A percentile compares a stretch with the other conserved stretches of the same genome.
phyloP scores from a whole-genome alignment of 192 early-diverging fungal genomes.

The Pilaira anomala region DNA sequence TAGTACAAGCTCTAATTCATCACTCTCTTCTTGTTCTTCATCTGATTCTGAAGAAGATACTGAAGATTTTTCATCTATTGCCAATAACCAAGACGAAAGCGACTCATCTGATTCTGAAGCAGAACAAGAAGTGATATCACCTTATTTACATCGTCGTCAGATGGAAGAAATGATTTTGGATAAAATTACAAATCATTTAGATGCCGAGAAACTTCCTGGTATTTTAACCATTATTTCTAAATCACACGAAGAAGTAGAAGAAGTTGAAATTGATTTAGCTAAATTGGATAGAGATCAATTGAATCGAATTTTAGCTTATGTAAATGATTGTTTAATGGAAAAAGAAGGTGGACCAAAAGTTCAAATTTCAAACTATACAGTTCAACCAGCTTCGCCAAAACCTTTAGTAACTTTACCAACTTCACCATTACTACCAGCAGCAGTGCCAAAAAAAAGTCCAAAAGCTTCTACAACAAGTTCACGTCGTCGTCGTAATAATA shows the following conservation, averaged over 20 bases:
- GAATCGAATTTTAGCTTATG: conserved; percentile 22
- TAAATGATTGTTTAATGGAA: conserved; percentile 20
- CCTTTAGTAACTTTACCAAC: not conserved
- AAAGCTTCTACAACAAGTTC: not conserved
- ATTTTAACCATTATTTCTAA: conserved; percentile 27
- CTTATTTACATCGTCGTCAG: too few relatives aligned
- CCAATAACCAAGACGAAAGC: too few relatives aligned
- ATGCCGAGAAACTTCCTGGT: conserved; percentile 23
- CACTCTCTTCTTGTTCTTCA: too few relatives aligned
- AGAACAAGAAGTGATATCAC: too few relatives aligned
- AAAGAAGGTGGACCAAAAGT: conserved; percentile 19
- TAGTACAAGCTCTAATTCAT: too few relatives aligned
- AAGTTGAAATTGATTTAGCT: conserved; percentile 28
- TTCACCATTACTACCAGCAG: not conserved
- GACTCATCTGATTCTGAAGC: too few relatives aligned
- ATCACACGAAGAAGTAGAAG: not conserved
- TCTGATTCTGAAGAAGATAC: too few relatives aligned
- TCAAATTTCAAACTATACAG: conserved; percentile 3
- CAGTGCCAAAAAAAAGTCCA: not conserved
- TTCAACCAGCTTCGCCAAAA: too few relatives aligned
- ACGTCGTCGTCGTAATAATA: not conserved
- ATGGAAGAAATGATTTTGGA: not conserved
- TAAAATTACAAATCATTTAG: conserved; percentile 22
- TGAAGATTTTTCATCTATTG: too few relatives aligned
- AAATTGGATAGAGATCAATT: conserved; percentile 21